Base-by-base conservation (phyloP, 192 early-diverging fungal species). In the Coemansia sp. region DNA sequence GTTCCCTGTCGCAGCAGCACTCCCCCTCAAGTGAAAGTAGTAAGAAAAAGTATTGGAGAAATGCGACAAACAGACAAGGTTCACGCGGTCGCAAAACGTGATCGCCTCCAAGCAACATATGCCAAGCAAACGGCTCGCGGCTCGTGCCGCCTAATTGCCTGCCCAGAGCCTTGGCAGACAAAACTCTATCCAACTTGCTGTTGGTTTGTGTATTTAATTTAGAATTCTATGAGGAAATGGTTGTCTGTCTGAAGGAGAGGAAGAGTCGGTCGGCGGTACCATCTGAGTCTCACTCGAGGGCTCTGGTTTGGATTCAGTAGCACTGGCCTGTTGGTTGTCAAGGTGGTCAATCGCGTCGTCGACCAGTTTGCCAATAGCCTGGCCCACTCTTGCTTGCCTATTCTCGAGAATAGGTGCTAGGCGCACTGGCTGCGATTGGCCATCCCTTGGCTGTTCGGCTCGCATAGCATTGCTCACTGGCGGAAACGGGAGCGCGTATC, bases 111-210 rank as follows among this genome's bases (percentile, higher is more conserved):
- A 11, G 31, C 31, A 1, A 3, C 4, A 3, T 31, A 4, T 31
- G 31, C 31, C 31, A 31, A 31, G 31, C 31, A 31, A 31, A 31
- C 31, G 31, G 2, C 31, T 20, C 23, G 48, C 48, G 48, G 48
- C 48, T 50, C 48, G 13, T 11, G 16, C 38, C 7, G 4, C 1
- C 18, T n/a, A 21, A 2, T 50, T 53, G 50, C 50, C 26, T 53
- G 50, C 50, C 50, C 50, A 53, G 50, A 25, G 25, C 25, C 52
- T 55, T 55, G 52, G 52, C 52, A 31, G n/a, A n/a, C n/a, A n/a
- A n/a, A n/a, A n/a, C n/a, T n/a, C n/a, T n/a, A n/a, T n/a, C n/a
- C n/a, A n/a, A n/a, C n/a, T n/a, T n/a, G n/a, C n/a, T n/a, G n/a
- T 31, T 31, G 31, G 31, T 31, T 31, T 31, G 31, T 31, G 1